A percentile compares a stretch with the other conserved stretches of the same genome.
These are phyloP conservation scores for Perkinsus chesapeaki DNA, from an alignment of 169 alveolate species.

Conservation along the genomic window DNA sequence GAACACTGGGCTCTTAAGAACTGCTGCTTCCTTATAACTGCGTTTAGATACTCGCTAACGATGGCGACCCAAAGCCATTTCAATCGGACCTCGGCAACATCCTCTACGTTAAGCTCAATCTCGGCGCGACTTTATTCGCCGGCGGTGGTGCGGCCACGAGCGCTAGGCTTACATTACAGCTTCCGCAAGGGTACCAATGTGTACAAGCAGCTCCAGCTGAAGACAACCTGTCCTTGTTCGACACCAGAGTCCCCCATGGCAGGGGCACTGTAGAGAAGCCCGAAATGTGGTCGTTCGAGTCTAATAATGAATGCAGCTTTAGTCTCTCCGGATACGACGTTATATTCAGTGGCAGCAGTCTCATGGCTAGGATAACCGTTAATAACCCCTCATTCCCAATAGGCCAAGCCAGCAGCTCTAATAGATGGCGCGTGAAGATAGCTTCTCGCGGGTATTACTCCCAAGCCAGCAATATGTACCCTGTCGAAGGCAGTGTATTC, in stretches of 20 bases:
- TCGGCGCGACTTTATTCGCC: slow-evolving; percentile 11
- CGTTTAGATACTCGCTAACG: background rate
- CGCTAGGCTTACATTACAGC: background rate
- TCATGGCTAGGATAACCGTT: background rate
- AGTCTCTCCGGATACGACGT: background rate
- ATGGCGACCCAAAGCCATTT: slow-evolving; percentile 5
- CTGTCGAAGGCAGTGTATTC: background rate
- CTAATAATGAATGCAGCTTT: background rate
- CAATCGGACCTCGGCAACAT: slow-evolving; percentile 3
- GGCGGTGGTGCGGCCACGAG: background rate
- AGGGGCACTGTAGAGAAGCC: background rate
- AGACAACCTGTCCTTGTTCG: background rate
- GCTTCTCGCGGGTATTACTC: background rate
- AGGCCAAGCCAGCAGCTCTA: background rate
- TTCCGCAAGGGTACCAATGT: background rate
- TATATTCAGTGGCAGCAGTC: background rate
- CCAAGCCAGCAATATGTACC: background rate
- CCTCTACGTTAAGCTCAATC: background rate
- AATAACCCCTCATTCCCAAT: slow-evolving; percentile 4
- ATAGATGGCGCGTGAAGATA: background rate
- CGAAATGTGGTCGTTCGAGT: background rate
- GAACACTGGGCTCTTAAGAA: background rate
- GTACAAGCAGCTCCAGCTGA: background rate
- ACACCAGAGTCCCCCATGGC: background rate
- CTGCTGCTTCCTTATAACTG: too few relatives aligned